Conservation (phyloP, 1,139 yeast genomes). For the Kodamaea arcana region DNA sequence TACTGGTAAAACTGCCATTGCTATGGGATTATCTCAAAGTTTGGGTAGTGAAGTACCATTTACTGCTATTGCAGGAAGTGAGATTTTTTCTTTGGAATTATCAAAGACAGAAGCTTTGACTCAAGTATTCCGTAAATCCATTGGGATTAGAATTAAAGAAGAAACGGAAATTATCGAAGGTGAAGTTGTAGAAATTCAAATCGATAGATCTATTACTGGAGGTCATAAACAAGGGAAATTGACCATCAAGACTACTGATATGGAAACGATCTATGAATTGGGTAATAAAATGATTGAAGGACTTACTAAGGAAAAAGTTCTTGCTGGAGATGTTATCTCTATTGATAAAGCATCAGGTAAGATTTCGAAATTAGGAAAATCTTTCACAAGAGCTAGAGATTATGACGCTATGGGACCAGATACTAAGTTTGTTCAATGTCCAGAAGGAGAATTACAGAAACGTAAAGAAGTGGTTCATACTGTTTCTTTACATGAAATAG, state of each 20-base stretch:
- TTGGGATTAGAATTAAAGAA: slow-evolving; percentile 93
- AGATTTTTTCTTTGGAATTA: slow-evolving; percentile 84
- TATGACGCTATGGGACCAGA: slow-evolving; percentile 99
- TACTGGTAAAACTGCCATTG: slow-evolving; percentile 98
- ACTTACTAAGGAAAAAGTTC: slow-evolving; percentile 86
- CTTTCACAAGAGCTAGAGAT: slow-evolving; percentile 93
- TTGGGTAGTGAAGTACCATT: slow-evolving; percentile 92
- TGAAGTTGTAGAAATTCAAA: slow-evolving; percentile 97
- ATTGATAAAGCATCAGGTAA: slow-evolving; percentile 96
- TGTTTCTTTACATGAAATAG: slow-evolving; percentile 94
- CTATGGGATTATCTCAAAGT: slow-evolving; percentile 91
- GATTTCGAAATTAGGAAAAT: slow-evolving; percentile 89
- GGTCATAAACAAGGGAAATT: slow-evolving; percentile 98
- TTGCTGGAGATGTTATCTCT: slow-evolving; percentile 96
- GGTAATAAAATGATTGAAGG: slow-evolving; percentile 98
- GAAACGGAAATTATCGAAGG: slow-evolving; percentile 98
- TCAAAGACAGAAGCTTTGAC: slow-evolving; percentile 94
- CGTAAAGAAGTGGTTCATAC: slow-evolving; percentile 95
- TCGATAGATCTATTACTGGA: slow-evolving; percentile 92
- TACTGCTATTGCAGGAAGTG: slow-evolving; percentile 92
- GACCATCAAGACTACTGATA: slow-evolving; percentile 96
- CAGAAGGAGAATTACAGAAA: slow-evolving; percentile 97
- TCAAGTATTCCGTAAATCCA: slow-evolving; percentile 92
- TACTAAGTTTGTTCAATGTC: slow-evolving; percentile 95
- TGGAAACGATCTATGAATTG: slow-evolving; percentile 97